A percentile compares a stretch with the other conserved stretches of the same genome.
phyloP scores from a whole-genome alignment of 306 rosid species.

The Hippophae tibetana region DNA sequence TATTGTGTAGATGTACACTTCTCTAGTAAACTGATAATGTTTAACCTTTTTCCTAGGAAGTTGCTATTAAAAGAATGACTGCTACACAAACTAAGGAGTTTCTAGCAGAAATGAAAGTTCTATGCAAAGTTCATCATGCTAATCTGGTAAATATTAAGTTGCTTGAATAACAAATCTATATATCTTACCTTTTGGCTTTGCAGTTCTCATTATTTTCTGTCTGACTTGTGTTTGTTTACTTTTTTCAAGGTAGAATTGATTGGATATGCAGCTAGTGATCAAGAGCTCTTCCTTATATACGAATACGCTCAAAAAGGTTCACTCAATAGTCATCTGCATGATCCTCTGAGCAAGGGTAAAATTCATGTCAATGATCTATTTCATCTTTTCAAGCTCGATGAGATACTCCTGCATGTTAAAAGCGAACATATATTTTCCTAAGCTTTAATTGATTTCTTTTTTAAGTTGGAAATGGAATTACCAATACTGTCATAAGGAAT shows the following conservation, averaged over 20 bases:
- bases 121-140: conserved; percentile 36
- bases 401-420: neutral
- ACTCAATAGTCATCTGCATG: conserved; percentile 52
- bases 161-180: neutral
- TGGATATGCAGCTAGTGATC: conserved; percentile 58
- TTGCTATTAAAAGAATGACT: conserved; percentile 58
- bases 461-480: too few species aligned
- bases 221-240: neutral
- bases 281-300: conserved; percentile 51
- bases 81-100: conserved; percentile 52
- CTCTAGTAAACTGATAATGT: too few species aligned
- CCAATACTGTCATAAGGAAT: too few species aligned
- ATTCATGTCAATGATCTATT: neutral
- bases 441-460: too few species aligned
- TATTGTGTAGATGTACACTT: too few species aligned
- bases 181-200: neutral
- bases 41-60: conserved; percentile 21
- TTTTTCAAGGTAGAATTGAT: conserved; percentile 44
- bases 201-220: too few species aligned
- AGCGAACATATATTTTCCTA: too few species aligned
- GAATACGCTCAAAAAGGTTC: conserved; percentile 56
- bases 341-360: conserved; percentile 51
- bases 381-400: neutral
- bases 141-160: conserved; percentile 29
- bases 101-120: conserved; percentile 52